Evolutionary conservation across 1,284 basidiomycete genomes (phyloP), one percentile per base, ranked within the genome.

Genomic region (Rhodofomes roseus): DNA sequence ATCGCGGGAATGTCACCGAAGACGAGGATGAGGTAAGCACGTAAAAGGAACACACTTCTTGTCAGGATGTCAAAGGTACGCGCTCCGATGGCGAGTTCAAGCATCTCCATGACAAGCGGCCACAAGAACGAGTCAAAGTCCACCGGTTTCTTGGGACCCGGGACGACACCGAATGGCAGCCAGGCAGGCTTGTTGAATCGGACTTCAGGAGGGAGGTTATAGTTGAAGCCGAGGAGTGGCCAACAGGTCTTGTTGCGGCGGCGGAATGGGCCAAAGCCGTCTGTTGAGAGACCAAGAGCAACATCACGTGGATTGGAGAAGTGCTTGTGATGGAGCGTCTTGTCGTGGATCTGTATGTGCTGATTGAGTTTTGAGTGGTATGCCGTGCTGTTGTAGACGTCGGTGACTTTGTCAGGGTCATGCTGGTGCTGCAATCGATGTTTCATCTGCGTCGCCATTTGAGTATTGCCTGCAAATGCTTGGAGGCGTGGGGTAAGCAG

Each of bases 191-290:
- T 63, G 51, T 71, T 73, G 56, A 74, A 68, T 16, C 68, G 66
- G 20, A 68, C 62, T 16, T 75, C 69, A 20, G 78, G 75, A 12
- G 73, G 71, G 3, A 80, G 68, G 54, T 74, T 79, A 63, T 77
- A 77, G 61, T 76, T 75, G 63, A 76, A 73, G 1, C 77, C 50
- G 40, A 81, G 70, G 11, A 80, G 60, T 0, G 78, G 79, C 79
- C 77, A 80, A 1, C 70, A 68, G 1, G 77, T 79, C n/a, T 70
- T 63, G 14, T 71, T 75, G 0, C 72, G 67, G 5, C 65, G 63
- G 25, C 72, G 70, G 65, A 78, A 80, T 1, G 76, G 77, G 5
- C 66, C 66, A 64, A 78, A 77, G 0, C 78, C 77, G 53, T 76
- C 74, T 1, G 70, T 66, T 4, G 71, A 69, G 1, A 74, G 55